Percentiles rank a stretch among this genome's conserved stretches.
Conservation (phyloP, 2,329 filamentous ascomycete species). For the Scedosporium aurantiacum region DNA sequence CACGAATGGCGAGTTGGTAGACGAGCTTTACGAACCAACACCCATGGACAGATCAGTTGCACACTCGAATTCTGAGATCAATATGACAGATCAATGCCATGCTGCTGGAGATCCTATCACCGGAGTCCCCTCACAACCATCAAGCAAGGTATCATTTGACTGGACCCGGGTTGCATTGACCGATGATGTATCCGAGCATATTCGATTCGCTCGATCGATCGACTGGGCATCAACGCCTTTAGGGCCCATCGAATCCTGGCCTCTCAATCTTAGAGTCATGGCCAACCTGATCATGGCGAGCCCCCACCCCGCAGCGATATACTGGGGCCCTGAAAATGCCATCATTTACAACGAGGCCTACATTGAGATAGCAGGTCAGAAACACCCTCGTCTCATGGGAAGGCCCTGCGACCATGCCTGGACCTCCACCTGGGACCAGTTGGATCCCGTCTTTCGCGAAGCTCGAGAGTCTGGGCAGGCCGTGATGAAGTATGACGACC, state of each 20-base stretch:
- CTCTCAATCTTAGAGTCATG: conserved; percentile 61
- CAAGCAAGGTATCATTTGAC: conserved; percentile 54
- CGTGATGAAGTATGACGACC: conserved; percentile 76
- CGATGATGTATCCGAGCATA: conserved; percentile 55
- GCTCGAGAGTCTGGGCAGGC: conserved; percentile 63
- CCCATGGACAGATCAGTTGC: background rate
- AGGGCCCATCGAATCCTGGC: conserved; percentile 67
- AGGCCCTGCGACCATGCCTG: conserved; percentile 57
- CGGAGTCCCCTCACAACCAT: conserved; percentile 17
- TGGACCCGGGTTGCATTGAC: conserved; percentile 65
- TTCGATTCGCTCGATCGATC: conserved; percentile 58
- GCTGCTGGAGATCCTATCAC: background rate
- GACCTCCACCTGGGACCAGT: conserved; percentile 63
- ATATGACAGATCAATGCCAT: background rate
- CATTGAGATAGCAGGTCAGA: conserved; percentile 59
- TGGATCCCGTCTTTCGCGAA: conserved; percentile 56
- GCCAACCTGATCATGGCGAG: conserved; percentile 73
- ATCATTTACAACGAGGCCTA: conserved; percentile 67
- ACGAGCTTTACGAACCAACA: background rate
- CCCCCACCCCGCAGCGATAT: conserved; percentile 65
- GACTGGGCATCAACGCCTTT: conserved; percentile 66
- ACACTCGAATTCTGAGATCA: background rate
- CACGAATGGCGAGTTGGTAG: background rate
- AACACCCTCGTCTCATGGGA: conserved; percentile 69
- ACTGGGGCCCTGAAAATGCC: conserved; percentile 62